Evolutionary conservation across 2,329 filamentous ascomycete genomes (phyloP), one percentile per base, ranked within the genome.

Genomic region (Capronia americana): DNA sequence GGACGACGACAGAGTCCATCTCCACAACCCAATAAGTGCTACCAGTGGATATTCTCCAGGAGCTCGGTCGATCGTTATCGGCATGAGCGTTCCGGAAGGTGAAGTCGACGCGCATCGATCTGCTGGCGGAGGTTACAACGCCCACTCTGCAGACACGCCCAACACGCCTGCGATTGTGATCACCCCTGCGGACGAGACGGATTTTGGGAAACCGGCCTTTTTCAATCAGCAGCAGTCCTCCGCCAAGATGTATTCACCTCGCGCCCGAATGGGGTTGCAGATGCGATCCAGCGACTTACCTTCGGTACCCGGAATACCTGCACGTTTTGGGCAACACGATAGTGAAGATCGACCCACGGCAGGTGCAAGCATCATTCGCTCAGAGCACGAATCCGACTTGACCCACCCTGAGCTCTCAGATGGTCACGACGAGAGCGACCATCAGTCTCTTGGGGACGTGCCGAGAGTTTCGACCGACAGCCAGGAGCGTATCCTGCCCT

Each of bases 41-140:
- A 28, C 23, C 7, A 62, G 38, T 51, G 63, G 28, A 6, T 67
- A 82, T 5, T 83, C 81, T 3, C 80, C 81, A 2, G 80, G 79
- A 1, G 80, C 81, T 65, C 73, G 79, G 12, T 77, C 79, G 12
- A 79, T 84, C 17, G 75, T 81, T 65, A 83, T 83, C 61, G 81
- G 82, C 11, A 75, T 82, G 10, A 77, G 76, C 4, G 74, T 83
- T 20, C 78, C 80, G 32, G 73, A 72, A 51, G 67, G 76, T 50
- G 76, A 79, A 56, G 71, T 77, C 5, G 66, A 67, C 32, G 63
- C 70, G 20, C 59, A 71, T 26, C 59, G 67, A 66, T 46, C 62
- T 58, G 41, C 66, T 61, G 32, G 67, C 34, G 48, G 53, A 48
- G 30, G 58, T 69, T 75, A 78, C 38, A 74, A 74, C 66, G 69